Base-by-base conservation (phyloP, 164 flowering plant species). In the Warburgia ugandensis region DNA sequence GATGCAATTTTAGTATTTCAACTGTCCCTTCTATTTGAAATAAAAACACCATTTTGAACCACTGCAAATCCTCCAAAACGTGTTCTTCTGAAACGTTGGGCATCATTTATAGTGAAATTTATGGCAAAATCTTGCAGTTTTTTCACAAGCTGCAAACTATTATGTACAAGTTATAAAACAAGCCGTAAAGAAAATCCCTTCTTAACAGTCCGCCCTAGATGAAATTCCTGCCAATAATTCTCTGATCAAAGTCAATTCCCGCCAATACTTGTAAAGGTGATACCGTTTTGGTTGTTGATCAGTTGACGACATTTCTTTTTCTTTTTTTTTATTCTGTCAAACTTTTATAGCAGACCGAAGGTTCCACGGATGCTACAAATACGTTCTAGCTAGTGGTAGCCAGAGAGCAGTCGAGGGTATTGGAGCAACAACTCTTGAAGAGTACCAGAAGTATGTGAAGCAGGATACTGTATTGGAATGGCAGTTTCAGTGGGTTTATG, bases 361-460 rank as follows among this genome's bases (percentile, higher is more conserved):
- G 94, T 0, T 84, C 90, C 0, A 84, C 82, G 94, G 96, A 87
- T 68, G 96, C 94, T 11, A 94, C 94, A 0, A 87, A 87, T 48
- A 47, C 84, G 42, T 78, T 86, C 22, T 84, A 87, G 66, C 96
- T 84, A 3, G 79, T 82, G 96, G 77, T 86, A 41, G 96, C 92
- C n/a, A 65, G 96, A 35, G 92, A 92, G 16, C 87, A 84, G 60
- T 59, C 84, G 4, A 56, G 87, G 42, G 96, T 61, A 81, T 86
- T 48, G 96, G 96, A 22, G 96, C 96, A 0, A 86, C 88, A 1
- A 87, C 96, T 0, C 72, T 84, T 0, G 87, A 80, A 44, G 90
- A 87, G 63, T 87, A 87, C 45, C 72, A 90, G 59, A 87, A 84
- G 50, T 84, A 84, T 63, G 88, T 82, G 50, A 94, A 87, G 72